These are phyloP conservation scores for Jacaranda copaia DNA, from an alignment of 257 asterid species.

Conservation along the genomic window DNA sequence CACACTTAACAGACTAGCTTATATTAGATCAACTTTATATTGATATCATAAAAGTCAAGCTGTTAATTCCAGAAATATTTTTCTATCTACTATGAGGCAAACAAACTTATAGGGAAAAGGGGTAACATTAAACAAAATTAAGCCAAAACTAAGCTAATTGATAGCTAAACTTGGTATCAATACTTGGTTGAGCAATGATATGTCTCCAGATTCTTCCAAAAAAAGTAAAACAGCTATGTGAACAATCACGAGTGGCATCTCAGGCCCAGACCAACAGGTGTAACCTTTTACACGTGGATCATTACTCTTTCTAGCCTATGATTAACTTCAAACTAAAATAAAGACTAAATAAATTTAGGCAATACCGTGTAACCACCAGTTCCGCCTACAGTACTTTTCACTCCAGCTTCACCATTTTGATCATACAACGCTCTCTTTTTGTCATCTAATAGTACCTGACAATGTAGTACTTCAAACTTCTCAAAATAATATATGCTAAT, in stretches of 20 bases:
- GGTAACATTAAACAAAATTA: neutral
- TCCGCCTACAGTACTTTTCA: constrained; percentile 86
- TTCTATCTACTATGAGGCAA: neutral
- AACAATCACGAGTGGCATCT: constrained; percentile 18
- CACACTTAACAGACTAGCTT: neutral
- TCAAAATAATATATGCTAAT: constrained; percentile 25
- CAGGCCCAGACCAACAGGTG: constrained; percentile 7
- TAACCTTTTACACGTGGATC: neutral
- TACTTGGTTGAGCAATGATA: constrained; percentile 19
- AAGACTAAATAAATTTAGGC: constrained; percentile 10
- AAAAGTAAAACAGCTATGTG: constrained; percentile 22
- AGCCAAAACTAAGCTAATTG: neutral
- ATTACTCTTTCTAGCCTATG: constrained; percentile 26
- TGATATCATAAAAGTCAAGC: constrained; percentile 15
- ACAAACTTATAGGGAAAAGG: neutral
- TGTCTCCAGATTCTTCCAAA: neutral
- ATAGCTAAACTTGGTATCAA: neutral
- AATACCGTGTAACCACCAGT: constrained; percentile 91
- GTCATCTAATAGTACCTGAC: constrained; percentile 99
- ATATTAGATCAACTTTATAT: constrained; percentile 7
- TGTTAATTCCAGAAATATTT: constrained; percentile 9
- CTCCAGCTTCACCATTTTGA: constrained; percentile 98
- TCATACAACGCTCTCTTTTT: constrained; percentile 93
- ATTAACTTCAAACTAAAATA: constrained; percentile 17
- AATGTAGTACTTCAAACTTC: constrained; percentile 55